Evolutionary conservation across 345 rosid genomes (phyloP).

Genomic region (Rhizophora apiculata): DNA sequence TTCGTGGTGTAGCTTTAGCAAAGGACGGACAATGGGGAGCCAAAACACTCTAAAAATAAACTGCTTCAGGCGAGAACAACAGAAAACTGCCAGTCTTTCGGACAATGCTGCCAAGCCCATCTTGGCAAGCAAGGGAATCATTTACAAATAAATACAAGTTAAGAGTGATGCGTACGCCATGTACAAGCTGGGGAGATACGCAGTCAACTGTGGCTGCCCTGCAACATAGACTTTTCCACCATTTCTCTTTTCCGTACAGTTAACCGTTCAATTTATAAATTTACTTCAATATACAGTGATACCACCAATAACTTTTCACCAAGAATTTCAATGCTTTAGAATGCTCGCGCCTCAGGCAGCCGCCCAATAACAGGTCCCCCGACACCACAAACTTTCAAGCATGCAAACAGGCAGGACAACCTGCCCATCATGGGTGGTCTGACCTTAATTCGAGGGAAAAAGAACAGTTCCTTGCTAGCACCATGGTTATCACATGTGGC

Average conservation of each 20-base stretch:
- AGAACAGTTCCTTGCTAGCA: slow-evolving; percentile 35
- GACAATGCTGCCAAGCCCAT: no score
- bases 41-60: neutral
- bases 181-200: neutral
- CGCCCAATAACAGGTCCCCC: slow-evolving; percentile 35
- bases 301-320: slow-evolving; percentile 11
- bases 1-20: neutral
- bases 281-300: slow-evolving; percentile 10
- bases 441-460: slow-evolving; percentile 37
- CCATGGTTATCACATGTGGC: slow-evolving; percentile 29
- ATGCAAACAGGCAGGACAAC: slow-evolving; percentile 61
- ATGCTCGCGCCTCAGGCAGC: slow-evolving; percentile 59
- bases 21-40: neutral
- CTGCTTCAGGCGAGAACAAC: neutral
- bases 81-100: no score
- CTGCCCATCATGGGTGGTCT: slow-evolving; percentile 55
- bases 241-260: no score
- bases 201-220: neutral
- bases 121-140: neutral
- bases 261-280: slow-evolving; percentile 9
- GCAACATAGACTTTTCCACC: neutral
- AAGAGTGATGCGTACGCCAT: neutral
- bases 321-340: slow-evolving; percentile 24
- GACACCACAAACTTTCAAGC: slow-evolving; percentile 54
- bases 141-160: neutral